A percentile compares a stretch with the other conserved stretches of the same genome.
Evolutionary conservation across 208 protist species (phyloP).

Genomic region (Leptomonas seymouri): DNA sequence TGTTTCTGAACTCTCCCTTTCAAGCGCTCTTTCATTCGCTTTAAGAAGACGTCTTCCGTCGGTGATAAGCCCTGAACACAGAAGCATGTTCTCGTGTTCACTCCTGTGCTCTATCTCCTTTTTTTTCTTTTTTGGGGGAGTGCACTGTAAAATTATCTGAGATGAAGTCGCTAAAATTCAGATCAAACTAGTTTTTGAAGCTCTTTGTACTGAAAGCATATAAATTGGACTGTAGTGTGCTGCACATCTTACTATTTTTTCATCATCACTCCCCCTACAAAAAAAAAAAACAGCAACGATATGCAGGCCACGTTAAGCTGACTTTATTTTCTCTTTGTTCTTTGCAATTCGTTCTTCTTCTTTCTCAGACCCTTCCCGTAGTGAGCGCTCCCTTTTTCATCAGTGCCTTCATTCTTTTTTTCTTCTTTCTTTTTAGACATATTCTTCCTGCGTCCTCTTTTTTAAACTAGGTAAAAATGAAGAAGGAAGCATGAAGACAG

Average conservation of each 20-base stretch:
- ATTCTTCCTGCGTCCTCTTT: background rate
- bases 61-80: background rate
- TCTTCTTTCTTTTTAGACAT: too few species aligned
- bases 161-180: background rate
- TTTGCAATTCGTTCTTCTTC: background rate
- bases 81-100: conserved; percentile 9
- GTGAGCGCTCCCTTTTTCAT: conserved; percentile 15
- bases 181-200: too few species aligned
- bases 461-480: conserved; percentile 1
- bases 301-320: background rate
- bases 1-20: background rate
- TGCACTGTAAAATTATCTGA: background rate
- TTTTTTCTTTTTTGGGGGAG: background rate
- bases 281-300: background rate
- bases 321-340: conserved; percentile 1
- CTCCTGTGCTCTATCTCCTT: background rate
- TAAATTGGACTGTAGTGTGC: background rate
- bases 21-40: conserved; percentile 4
- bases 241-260: background rate
- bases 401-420: too few species aligned
- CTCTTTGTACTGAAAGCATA: too few species aligned
- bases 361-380: conserved; percentile 15
- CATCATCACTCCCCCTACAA: conserved; percentile 1
- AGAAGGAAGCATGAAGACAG: background rate
- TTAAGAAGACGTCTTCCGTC: background rate